Percentiles rank a stretch among this genome's conserved stretches.
These are phyloP conservation scores for Apostasia shenzhenica DNA, from an alignment of 106 monocot species.

Conservation along the genomic window DNA sequence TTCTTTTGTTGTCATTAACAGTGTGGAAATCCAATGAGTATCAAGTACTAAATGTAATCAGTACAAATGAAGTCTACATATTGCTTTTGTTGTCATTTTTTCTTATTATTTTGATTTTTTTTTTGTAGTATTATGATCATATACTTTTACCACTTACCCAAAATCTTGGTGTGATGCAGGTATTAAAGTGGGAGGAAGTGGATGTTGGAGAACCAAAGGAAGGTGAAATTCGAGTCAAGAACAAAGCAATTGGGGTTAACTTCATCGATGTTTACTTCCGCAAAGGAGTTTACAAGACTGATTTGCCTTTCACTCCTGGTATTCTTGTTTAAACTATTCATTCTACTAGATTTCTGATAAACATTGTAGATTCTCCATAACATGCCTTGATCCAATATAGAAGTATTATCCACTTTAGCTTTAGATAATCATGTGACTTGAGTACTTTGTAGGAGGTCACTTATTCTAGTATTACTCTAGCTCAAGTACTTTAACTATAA, in stretches of 20 bases:
- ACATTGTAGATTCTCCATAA: too few species aligned
- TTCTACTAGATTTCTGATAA: too few species aligned
- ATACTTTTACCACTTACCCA: neutral
- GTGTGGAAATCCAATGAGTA: too few species aligned
- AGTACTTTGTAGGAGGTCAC: too few species aligned
- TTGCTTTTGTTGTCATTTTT: neutral
- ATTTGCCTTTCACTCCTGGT: slow-evolving; percentile 65
- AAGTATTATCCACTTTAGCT: too few species aligned
- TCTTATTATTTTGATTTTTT: neutral
- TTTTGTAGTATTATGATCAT: neutral
- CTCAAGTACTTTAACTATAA: too few species aligned
- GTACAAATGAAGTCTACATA: too few species aligned
- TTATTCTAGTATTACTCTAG: too few species aligned
- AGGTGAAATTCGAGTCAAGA: slow-evolving; percentile 76
- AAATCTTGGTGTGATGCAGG: slow-evolving; percentile 17
- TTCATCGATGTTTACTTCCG: slow-evolving; percentile 76
- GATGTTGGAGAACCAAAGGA: slow-evolving; percentile 70
- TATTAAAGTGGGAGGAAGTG: slow-evolving; percentile 81
- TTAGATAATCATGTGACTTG: too few species aligned
- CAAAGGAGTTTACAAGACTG: slow-evolving; percentile 41
- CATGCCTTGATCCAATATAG: too few species aligned
- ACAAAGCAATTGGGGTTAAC: slow-evolving; percentile 75
- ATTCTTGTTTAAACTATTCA: neutral
- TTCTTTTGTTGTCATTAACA: too few species aligned
- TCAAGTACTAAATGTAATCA: too few species aligned